A percentile compares a stretch with the other conserved stretches of the same genome.
phyloP scores from a whole-genome alignment of 129 eudicot species.

The Silybum marianum region DNA sequence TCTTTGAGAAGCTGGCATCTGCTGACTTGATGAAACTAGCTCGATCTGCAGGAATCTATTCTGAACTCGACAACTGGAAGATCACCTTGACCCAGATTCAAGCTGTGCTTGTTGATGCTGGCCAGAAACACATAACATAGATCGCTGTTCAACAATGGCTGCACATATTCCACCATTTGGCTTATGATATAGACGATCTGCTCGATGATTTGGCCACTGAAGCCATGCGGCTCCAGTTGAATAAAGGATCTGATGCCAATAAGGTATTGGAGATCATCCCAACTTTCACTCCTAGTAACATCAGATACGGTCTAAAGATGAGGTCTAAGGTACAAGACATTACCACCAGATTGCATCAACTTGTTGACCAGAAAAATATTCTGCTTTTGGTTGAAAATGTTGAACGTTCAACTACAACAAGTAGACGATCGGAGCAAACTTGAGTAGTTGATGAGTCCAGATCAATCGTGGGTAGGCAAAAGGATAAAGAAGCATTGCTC shows the following conservation, averaged over 20 bases:
- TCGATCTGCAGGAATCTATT: conserved; percentile 26
- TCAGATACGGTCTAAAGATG: conserved; percentile 20
- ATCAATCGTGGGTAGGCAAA: conserved; percentile 49
- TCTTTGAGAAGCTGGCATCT: conserved; percentile 43
- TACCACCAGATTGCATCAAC: conserved; percentile 20
- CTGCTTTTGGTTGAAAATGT: conserved; percentile 28
- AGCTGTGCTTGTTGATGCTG: conserved; percentile 55
- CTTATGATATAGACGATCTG: conserved; percentile 48
- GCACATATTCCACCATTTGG: conserved; percentile 36
- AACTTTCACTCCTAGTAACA: conserved; percentile 10
- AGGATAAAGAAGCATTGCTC: conserved; percentile 44
- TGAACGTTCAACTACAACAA: neutral
- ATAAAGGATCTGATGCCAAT: neutral
- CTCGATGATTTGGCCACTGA: conserved; percentile 46
- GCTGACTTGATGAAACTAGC: conserved; percentile 31
- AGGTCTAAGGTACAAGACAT: conserved; percentile 32
- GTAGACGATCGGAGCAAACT: conserved; percentile 29
- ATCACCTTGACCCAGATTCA: conserved; percentile 27
- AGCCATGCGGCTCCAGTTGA: conserved; percentile 20
- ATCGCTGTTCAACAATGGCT: conserved; percentile 42
- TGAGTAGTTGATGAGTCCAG: conserved; percentile 39
- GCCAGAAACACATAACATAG: conserved; percentile 38
- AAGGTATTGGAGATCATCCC: conserved; percentile 23
- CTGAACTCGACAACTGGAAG: conserved; percentile 20
- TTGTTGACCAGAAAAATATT: conserved; percentile 21